These are phyloP conservation scores for Solanum etuberosum DNA, from an alignment of 257 asterid genomes.

Conservation along the genomic window DNA sequence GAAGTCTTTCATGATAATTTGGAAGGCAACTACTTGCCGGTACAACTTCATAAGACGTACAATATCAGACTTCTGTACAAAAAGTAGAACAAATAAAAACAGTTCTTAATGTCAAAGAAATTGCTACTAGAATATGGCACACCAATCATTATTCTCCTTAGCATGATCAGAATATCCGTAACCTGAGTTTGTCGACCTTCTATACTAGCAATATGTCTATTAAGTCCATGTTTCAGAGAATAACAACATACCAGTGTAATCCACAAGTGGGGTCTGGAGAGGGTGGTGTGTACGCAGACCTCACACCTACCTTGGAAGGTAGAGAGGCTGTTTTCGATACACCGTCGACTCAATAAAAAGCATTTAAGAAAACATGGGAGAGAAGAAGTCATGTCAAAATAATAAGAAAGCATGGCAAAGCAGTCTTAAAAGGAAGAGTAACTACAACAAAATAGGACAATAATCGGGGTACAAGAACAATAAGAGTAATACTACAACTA, in stretches of 20 bases:
- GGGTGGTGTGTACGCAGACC: not conserved
- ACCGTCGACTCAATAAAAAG: not conserved
- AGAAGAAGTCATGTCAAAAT: not conserved
- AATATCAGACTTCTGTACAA: not conserved
- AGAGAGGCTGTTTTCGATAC: not conserved
- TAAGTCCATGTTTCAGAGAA: not conserved
- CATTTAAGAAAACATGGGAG: not conserved
- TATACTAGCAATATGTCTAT: not conserved
- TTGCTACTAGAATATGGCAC: not conserved
- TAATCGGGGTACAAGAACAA: not conserved
- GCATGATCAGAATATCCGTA: not conserved
- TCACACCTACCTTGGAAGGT: not conserved
- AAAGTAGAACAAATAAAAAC: not conserved
- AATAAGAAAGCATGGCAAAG: not conserved
- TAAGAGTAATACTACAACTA: not conserved
- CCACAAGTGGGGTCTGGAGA: not conserved
- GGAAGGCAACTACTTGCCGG: not conserved
- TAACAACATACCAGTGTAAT: not conserved
- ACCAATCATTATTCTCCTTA: not conserved
- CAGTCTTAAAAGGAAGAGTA: not conserved
- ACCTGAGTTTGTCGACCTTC: not conserved
- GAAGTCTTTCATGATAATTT: not conserved
- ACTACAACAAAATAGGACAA: not conserved
- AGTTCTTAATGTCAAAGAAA: not conserved
- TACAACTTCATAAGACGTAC: not conserved